Evolutionary conservation across 2,329 filamentous ascomycete genomes (phyloP).

Genomic region (Talaromyces sp.): DNA sequence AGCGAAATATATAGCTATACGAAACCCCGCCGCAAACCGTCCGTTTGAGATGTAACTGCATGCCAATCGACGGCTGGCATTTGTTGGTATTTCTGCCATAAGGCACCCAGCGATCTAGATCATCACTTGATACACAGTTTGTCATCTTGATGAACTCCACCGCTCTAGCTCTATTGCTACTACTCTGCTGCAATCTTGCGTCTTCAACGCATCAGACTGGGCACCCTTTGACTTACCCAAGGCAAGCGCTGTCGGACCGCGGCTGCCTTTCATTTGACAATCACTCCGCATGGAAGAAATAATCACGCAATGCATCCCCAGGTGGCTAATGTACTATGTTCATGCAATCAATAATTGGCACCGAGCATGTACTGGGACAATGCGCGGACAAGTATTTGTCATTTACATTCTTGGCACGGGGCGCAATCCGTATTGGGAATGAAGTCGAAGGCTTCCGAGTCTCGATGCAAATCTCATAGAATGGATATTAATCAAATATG

Average conservation of each 20-base stretch:
- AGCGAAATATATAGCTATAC: no score
- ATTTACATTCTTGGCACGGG: slow-evolving; percentile 3
- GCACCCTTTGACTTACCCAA: neutral
- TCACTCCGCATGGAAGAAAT: neutral
- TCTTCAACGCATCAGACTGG: neutral
- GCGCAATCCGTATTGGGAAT: neutral
- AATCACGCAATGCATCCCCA: neutral
- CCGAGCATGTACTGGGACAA: neutral
- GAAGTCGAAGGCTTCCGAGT: neutral
- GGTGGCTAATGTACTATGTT: no score
- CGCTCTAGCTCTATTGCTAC: no score
- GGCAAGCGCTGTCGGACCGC: neutral
- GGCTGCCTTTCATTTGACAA: neutral
- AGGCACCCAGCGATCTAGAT: no score
- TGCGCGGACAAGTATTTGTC: neutral
- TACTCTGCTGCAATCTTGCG: no score
- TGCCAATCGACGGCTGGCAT: no score
- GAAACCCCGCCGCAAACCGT: neutral
- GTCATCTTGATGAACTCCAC: no score
- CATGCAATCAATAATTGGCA: neutral
- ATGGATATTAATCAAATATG: neutral
- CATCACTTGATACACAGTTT: no score
- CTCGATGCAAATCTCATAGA: slow-evolving; percentile 1
- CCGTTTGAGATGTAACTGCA: no score
- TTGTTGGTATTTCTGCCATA: no score